A percentile compares a stretch with the other conserved stretches of the same genome.
Conservation (phyloP, 2,329 filamentous ascomycete genomes). For the Aquanectria penicillioides region DNA sequence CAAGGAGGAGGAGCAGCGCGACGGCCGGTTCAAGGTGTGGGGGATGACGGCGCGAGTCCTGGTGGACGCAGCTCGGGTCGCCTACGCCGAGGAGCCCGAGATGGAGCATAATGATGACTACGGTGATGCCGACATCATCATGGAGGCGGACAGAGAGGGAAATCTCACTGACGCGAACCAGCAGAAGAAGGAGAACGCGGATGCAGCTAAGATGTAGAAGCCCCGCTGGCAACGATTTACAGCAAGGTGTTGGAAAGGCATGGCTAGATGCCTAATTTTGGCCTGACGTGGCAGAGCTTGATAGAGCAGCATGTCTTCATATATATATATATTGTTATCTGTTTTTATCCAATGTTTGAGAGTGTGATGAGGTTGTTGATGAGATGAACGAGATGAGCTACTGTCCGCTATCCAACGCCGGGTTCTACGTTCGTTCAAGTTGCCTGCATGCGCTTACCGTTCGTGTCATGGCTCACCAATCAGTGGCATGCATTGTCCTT, state of each 20-base stretch:
- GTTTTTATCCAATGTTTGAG: too few relatives aligned
- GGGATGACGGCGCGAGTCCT: slow-evolving; percentile 94
- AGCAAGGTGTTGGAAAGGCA: not conserved
- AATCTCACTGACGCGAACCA: slow-evolving; percentile 51
- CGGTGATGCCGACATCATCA: slow-evolving; percentile 64
- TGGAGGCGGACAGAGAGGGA: slow-evolving; percentile 56
- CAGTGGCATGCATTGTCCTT: slow-evolving; percentile 95
- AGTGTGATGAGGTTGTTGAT: too few relatives aligned
- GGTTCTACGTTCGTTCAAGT: too few relatives aligned
- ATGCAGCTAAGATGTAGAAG: slow-evolving; percentile 47
- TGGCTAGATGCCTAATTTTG: not conserved
- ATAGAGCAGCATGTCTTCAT: too few relatives aligned
- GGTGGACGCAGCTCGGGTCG: slow-evolving; percentile 86
- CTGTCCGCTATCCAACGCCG: too few relatives aligned
- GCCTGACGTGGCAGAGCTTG: not conserved
- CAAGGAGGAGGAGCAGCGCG: slow-evolving; percentile 58
- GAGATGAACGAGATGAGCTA: too few relatives aligned
- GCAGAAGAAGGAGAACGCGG: slow-evolving; percentile 41
- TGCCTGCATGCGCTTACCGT: not conserved
- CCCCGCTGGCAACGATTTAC: not conserved
- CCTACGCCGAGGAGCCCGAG: slow-evolving; percentile 83
- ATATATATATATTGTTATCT: too few relatives aligned
- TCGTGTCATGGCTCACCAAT: slow-evolving; percentile 32
- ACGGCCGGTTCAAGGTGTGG: slow-evolving; percentile 82
- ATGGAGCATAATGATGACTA: slow-evolving; percentile 74